phyloP scores from a whole-genome alignment of 306 rosid genomes.

The Cucurbita maxima region DNA sequence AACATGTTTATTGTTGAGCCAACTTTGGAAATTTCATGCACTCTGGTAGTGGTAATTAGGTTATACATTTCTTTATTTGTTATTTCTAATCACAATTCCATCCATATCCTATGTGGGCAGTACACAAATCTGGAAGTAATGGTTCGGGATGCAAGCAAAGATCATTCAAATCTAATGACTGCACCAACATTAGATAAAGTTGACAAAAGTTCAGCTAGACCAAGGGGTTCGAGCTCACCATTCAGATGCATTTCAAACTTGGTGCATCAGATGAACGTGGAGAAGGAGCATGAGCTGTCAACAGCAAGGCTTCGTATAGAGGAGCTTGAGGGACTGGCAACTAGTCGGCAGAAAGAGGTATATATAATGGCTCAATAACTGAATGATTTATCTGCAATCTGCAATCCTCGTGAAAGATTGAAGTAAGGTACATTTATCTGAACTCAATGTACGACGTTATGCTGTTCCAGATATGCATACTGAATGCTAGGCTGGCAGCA shows the following conservation, averaged over 20 bases:
- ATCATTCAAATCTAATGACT: conserved; percentile 32
- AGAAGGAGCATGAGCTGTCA: conserved; percentile 79
- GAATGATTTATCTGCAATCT: neutral
- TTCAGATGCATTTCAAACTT: conserved; percentile 82
- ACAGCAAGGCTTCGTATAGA: conserved; percentile 43
- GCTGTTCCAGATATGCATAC: conserved; percentile 49
- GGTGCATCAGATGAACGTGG: conserved; percentile 82
- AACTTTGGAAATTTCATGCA: neutral
- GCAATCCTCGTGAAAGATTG: neutral
- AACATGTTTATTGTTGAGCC: neutral
- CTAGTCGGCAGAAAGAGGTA: conserved; percentile 74
- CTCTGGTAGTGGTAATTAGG: neutral
- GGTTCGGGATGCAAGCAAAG: conserved; percentile 65
- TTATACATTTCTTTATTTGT: conserved; percentile 9
- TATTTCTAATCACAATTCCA: conserved; percentile 2
- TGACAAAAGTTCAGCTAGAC: conserved; percentile 52
- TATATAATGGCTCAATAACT: neutral
- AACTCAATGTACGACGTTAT: neutral
- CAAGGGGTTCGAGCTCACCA: conserved; percentile 86
- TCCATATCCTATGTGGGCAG: conserved; percentile 28
- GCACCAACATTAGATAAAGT: conserved; percentile 28
- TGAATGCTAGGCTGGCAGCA: conserved; percentile 81
- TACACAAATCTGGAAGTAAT: conserved; percentile 74
- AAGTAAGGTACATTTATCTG: neutral
- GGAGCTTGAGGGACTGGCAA: conserved; percentile 68